Evolutionary conservation across 345 rosid genomes (phyloP), one percentile per base, ranked within the genome.

Genomic region (Pugionium cornutum): DNA sequence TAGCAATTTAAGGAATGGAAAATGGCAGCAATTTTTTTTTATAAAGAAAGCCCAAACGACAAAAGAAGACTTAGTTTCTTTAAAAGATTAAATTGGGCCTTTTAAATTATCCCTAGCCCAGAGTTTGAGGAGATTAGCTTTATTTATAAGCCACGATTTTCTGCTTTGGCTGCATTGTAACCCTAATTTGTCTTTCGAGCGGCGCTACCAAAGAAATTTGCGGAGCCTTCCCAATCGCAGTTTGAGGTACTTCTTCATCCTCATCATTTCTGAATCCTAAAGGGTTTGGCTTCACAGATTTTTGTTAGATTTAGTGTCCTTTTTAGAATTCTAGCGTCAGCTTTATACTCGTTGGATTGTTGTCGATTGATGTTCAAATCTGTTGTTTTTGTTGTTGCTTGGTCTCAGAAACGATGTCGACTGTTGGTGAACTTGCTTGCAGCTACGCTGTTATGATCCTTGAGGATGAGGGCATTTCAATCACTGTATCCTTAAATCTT

Each of bases 391-490:
- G 41, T 8, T 18, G 1, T 43, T 28, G 6, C 35, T 25, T 30
- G 10, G 34, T 27, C 32, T 30, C 64, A 59, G 68, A 75, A 62
- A 62, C 68, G 39, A 88, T 88, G 95, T 69, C 94, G 56, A 31
- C 62, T 3, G 71, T 87, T 25, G 67, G 80, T 9, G 91, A 89
- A 78, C 33, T 76, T 33, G 92, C 90, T 66, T 89, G 92, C 77
- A 74, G 70, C 36, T 89, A 84, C 80, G 92, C 92, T 40, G 36
- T 77, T 63, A 32, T 89, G 82, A 81, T 83, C 65, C 96, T 89
- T 50, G 59, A 79, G 26, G 92, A 84, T 25, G 96, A 89, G n/a
- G 83, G 80, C 37, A 88, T 91, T 70, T 26, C 89, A 25, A 70
- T 91, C 71, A 88, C 88, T 25, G 92, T 88, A 87, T 79, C 75